Evolutionary conservation across 1,284 basidiomycete genomes (phyloP).

Genomic region (Tilletia caries): DNA sequence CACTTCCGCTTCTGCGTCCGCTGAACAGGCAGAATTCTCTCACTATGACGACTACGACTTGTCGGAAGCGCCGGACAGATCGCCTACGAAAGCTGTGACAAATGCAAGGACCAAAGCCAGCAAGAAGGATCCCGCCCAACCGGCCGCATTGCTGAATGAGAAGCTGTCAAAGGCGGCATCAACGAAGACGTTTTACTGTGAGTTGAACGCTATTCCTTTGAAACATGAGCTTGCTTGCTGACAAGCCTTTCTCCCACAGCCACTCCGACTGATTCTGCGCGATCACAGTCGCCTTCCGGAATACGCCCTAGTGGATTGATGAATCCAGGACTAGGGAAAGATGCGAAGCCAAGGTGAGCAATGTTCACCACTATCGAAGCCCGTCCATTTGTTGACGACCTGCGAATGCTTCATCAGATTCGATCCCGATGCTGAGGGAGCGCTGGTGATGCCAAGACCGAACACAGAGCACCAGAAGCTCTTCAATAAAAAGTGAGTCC

Average conservation of each 20-base stretch:
- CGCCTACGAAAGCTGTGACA: background rate
- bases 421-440: conserved; percentile 57
- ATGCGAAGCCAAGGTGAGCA: background rate
- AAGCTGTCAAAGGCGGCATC: background rate
- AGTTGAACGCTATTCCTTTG: background rate
- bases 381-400: background rate
- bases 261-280: background rate
- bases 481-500: conserved; percentile 69
- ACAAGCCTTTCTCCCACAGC: background rate
- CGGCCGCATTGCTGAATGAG: background rate
- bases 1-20: background rate
- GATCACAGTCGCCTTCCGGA: conserved; percentile 9
- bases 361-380: background rate
- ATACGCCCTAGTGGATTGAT: background rate
- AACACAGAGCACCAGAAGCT: conserved; percentile 66
- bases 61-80: background rate
- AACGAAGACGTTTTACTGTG: conserved; percentile 5
- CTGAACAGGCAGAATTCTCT: background rate
- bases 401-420: conserved; percentile 27
- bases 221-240: background rate
- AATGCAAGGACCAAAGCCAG: background rate
- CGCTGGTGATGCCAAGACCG: conserved; percentile 81
- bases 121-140: background rate
- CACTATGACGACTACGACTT: conserved; percentile 6
- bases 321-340: background rate